phyloP scores from a whole-genome alignment of 2,329 filamentous ascomycete species.

The Pseudogymnoascus sp. region DNA sequence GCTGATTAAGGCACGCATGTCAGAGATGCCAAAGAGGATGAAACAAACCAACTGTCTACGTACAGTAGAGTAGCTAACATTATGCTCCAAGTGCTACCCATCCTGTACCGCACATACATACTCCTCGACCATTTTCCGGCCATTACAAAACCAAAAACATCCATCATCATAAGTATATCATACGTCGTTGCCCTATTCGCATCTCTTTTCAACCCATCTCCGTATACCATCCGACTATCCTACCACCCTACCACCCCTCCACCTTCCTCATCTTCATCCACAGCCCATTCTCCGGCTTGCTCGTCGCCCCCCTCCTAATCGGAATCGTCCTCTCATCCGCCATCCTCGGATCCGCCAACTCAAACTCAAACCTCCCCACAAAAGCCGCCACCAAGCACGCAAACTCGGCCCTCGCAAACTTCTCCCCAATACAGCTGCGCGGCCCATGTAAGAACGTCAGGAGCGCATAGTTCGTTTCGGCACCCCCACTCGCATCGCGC shows the following conservation, averaged over 20 bases:
- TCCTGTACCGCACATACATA: background rate
- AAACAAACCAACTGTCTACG: background rate
- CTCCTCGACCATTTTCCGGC: background rate
- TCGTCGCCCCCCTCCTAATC: conserved; percentile 65
- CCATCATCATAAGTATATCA: background rate
- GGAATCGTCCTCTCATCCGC: conserved; percentile 59
- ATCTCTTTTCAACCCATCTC: background rate
- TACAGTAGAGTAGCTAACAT: background rate
- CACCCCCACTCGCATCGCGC: conserved; percentile 58
- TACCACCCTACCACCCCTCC: conserved; percentile 51
- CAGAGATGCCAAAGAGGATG: background rate
- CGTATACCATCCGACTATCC: background rate
- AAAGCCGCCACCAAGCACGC: conserved; percentile 72
- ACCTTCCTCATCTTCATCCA: conserved; percentile 59
- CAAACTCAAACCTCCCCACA: conserved; percentile 67
- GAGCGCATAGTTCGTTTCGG: conserved; percentile 67
- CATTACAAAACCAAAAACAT: background rate
- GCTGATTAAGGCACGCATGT: background rate
- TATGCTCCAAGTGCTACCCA: background rate
- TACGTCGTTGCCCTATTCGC: background rate
- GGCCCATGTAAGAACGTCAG: conserved; percentile 83
- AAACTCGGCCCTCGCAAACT: conserved; percentile 78
- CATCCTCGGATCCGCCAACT: conserved; percentile 28
- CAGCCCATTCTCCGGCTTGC: conserved; percentile 65
- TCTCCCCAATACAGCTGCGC: conserved; percentile 74